Conservation (phyloP, 352 stramenopile species). For the Blastocystis sp. region DNA sequence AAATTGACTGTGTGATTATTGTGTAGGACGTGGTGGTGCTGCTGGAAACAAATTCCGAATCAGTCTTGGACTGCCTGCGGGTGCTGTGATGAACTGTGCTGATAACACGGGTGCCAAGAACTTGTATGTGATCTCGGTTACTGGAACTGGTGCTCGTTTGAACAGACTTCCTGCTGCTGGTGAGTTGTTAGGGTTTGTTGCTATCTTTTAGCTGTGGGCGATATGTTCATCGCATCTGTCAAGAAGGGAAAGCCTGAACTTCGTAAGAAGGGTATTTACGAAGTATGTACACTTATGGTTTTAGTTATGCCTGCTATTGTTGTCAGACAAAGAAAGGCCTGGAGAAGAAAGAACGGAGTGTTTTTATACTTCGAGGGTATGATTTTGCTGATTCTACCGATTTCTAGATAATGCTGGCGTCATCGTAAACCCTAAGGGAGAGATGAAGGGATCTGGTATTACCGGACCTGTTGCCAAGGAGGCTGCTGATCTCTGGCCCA, state of each 20-base stretch:
- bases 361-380: slow-evolving; percentile 98
- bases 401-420: slow-evolving; percentile 89
- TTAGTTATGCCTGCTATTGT: slow-evolving; percentile 96
- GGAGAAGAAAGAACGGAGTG: slow-evolving; percentile 95
- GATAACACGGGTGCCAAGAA: slow-evolving; percentile 99
- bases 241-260: slow-evolving; percentile 99
- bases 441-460: slow-evolving; percentile 99
- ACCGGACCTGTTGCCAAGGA: slow-evolving; percentile 99
- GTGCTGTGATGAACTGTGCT: slow-evolving; percentile 98
- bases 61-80: slow-evolving; percentile 93
- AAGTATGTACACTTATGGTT: neutral
- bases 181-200: slow-evolving; percentile 59
- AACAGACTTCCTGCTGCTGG: slow-evolving; percentile 95
- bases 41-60: slow-evolving; percentile 98
- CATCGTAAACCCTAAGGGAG: slow-evolving; percentile 99
- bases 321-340: slow-evolving; percentile 97
- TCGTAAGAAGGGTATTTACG: slow-evolving; percentile 85
- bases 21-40: slow-evolving; percentile 82
- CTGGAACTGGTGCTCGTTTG: slow-evolving; percentile 94
- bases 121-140: slow-evolving; percentile 99
- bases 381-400: neutral
- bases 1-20: neutral
- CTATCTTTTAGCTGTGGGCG: slow-evolving; percentile 73
- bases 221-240: slow-evolving; percentile 99
- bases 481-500: slow-evolving; percentile 98